Evolutionary conservation across 2,329 filamentous ascomycete species (phyloP), one percentile per base, ranked within the genome.

Genomic region (Calonectria fujianensis): DNA sequence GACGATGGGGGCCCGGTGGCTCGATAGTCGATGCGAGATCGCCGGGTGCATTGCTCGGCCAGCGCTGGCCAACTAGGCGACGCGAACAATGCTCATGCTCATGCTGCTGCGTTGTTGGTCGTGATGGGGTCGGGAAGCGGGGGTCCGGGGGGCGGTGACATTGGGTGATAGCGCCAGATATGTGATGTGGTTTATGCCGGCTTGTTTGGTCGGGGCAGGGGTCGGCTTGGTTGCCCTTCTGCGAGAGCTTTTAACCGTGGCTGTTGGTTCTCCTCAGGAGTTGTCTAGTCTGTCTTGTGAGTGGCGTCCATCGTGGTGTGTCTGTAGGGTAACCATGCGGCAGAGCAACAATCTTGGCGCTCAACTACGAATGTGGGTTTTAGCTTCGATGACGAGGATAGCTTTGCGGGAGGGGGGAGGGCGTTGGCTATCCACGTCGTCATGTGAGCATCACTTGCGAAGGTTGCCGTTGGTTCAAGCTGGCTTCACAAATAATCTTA

Each of bases 21-120:
- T 59, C 54, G 54, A 59, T 59, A 37, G 54, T 59, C 54, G 54
- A 59, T 59, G 54, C 54, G 24, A 59, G 54, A 59, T 59, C 54
- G 54, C n/a, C 54, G 54, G 31, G 32, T 59, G 54, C 54, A 59
- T 59, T 68, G 14, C 50, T 41, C 29, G 54, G 24, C 10, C 50
- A 16, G 27, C 6, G 27, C n/a, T 45, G 35, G 50, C 27, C 27
- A 61, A 61, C 39, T 32, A 31, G 31, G 57, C 35, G 24, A n/a
- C 35, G 54, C 54, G 20, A 27, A 11, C 54, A 59, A 37, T 59
- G 54, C 31, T 59, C 20, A 48, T 31, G 24, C 50, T 18, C 20
- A 48, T 31, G 24, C 50, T 18, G 50, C 29, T 52, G 50, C 27
- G 54, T 59, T 59, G 54, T 59, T 37, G 32, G 32, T 35, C 32